Evolutionary conservation across 495 filamentous ascomycete genomes (phyloP), one percentile per base, ranked within the genome.

Genomic region (Pyrenula aspistea): DNA sequence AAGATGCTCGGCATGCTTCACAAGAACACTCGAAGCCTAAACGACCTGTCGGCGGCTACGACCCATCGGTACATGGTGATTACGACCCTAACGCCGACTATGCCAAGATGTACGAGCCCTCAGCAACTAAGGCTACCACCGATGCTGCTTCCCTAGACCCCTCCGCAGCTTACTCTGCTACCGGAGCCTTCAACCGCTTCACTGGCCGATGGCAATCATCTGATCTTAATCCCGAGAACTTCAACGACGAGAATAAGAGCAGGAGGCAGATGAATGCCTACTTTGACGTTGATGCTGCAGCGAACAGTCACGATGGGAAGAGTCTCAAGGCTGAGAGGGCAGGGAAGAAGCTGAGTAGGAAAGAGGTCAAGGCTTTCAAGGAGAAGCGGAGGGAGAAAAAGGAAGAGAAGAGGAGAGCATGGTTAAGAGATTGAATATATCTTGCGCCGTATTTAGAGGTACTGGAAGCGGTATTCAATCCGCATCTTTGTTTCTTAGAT

Each of bases 281-380:
- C 71, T 98, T 95, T 65, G 94, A 97, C 64, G 93, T 97, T n/a
- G 93, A 97, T 72, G 88, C 91, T 11, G 92, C 91, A 21, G 94
- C 94, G 0, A 96, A 96, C 65, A 83, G 79, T 59, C 93, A 98
- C 61, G 87, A 95, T 63, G 93, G 93, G 4, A 81, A 88, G 56
- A 95, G 90, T 65, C 71, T 98, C 53, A 94, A 92, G 70, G 93
- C 89, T 8, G 93, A 98, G 72, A 76, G 91, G 25, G 83, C 85
- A 49, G 83, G 83, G n/a, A 91, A 90, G 77, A 95, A 91, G 74
- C 73, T 95, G 48, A 87, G 70, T 25, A 94, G 88, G 77, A 75
- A 85, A 59, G 89, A 96, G 68, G 67, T 98, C 62, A 90, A 89
- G 71, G 67, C 74, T 55, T 76, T 91, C 60, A 84, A 81, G 68